Evolutionary conservation across 371 early-diverging fungal genomes (phyloP).

Genomic region (Mucor plumbeus): DNA sequence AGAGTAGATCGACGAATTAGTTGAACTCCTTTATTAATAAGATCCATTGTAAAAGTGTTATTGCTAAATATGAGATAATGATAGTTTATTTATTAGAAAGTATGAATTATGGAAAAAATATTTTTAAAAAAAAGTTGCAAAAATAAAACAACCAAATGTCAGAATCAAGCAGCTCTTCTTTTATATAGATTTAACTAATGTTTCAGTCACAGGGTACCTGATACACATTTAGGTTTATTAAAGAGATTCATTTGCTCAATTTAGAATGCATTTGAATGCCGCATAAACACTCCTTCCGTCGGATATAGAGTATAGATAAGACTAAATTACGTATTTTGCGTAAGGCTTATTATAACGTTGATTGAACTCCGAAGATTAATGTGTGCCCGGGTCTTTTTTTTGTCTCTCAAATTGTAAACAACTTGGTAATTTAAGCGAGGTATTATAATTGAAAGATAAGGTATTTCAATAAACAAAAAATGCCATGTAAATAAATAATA

Average conservation of each 20-base stretch:
- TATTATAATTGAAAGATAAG: not conserved
- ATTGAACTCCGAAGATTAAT: slow-evolving; percentile 4
- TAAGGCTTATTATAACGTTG: not conserved
- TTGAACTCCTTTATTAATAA: slow-evolving; percentile 36
- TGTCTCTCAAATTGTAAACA: not conserved
- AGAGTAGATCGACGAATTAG: slow-evolving; percentile 31
- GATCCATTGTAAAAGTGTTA: slow-evolving; percentile 25
- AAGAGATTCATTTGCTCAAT: slow-evolving; percentile 1
- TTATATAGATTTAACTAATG: slow-evolving; percentile 7
- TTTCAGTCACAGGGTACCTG: slow-evolving; percentile 26
- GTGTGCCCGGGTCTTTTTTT: slow-evolving; percentile 2
- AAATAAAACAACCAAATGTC: slow-evolving; percentile 5
- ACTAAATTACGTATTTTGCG: slow-evolving; percentile 20
- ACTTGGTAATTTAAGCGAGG: not conserved
- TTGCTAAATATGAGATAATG: not conserved
- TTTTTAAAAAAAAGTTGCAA: not conserved
- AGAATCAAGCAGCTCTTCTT: not conserved
- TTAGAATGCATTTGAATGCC: slow-evolving; percentile 20
- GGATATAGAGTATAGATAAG: slow-evolving; percentile 28
- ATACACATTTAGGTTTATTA: not conserved
- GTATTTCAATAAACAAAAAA: not conserved
- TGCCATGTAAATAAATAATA: not conserved
- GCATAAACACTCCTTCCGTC: slow-evolving; percentile 13
- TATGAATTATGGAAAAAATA: not conserved
- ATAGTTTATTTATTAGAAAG: not conserved